Conservation (phyloP, 2,329 filamentous ascomycete genomes). For the Neopestalotiopsis clavispora region DNA sequence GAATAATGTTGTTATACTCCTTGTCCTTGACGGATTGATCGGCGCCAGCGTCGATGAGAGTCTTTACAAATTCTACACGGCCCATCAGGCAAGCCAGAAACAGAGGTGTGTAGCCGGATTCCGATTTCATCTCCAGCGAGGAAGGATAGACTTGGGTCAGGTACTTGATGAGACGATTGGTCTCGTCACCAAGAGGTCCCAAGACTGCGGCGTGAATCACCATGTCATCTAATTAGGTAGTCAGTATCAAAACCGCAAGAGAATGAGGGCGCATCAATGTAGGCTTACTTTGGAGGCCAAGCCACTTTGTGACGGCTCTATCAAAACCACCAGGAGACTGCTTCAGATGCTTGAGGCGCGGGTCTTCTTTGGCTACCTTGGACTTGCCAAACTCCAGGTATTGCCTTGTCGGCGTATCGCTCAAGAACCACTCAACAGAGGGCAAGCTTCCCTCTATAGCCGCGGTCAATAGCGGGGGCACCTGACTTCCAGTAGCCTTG, state of each 20-base stretch:
- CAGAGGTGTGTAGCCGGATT: constrained; percentile 68
- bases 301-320: constrained; percentile 64
- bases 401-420: constrained; percentile 68
- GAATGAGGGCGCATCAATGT: no score
- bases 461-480: constrained; percentile 66
- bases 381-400: constrained; percentile 72
- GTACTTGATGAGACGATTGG: constrained; percentile 65
- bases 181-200: constrained; percentile 42
- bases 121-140: constrained; percentile 65
- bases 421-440: constrained; percentile 77
- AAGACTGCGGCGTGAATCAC: constrained; percentile 71
- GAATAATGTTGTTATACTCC: constrained; percentile 70
- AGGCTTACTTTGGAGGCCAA: constrained; percentile 62
- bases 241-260: not conserved
- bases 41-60: constrained; percentile 70
- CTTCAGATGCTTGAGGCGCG: constrained; percentile 64
- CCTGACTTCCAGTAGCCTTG: constrained; percentile 45
- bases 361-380: constrained; percentile 63
- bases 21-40: constrained; percentile 70
- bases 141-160: constrained; percentile 66
- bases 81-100: constrained; percentile 66
- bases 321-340: constrained; percentile 67
- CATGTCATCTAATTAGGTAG: constrained; percentile 54
- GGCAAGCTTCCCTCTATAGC: constrained; percentile 64
- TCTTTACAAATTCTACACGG: constrained; percentile 58